Evolutionary conservation across 805 yeast species (phyloP).

Genomic region (Yarrowia yakushimensis): DNA sequence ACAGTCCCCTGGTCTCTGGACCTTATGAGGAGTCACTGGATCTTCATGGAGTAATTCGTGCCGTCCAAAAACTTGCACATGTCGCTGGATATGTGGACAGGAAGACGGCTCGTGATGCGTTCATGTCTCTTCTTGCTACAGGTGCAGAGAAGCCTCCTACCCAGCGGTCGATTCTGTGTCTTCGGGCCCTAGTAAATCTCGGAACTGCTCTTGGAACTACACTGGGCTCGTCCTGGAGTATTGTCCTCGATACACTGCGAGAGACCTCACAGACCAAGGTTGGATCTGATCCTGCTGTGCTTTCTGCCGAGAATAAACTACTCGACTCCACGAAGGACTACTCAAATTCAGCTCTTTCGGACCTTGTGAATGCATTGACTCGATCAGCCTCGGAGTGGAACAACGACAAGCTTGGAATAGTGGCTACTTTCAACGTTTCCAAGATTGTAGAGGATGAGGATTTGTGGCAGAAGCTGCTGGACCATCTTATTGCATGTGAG

Average conservation of each 20-base stretch:
- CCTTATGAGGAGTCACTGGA: slow-evolving; percentile 61
- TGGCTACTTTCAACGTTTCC: slow-evolving; percentile 1
- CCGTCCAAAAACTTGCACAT: slow-evolving; percentile 78
- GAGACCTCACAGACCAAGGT: slow-evolving; percentile 9
- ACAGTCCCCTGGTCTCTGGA: slow-evolving; percentile 55
- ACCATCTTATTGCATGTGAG: not conserved
- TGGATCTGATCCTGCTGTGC: slow-evolving; percentile 7
- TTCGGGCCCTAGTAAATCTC: slow-evolving; percentile 72
- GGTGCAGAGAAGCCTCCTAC: slow-evolving; percentile 27
- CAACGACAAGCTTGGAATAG: slow-evolving; percentile 11
- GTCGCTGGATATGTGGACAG: slow-evolving; percentile 73
- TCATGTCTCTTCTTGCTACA: slow-evolving; percentile 39
- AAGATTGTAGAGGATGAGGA: slow-evolving; percentile 12
- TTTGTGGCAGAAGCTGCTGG: slow-evolving; percentile 2
- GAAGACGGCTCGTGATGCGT: slow-evolving; percentile 54
- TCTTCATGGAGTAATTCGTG: slow-evolving; percentile 63
- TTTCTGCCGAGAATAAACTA: slow-evolving; percentile 44
- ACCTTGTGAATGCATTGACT: slow-evolving; percentile 43
- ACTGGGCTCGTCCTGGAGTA: slow-evolving; percentile 63
- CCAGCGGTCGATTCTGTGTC: slow-evolving; percentile 49
- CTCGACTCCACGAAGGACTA: slow-evolving; percentile 59
- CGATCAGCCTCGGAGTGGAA: slow-evolving; percentile 13
- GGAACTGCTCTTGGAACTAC: slow-evolving; percentile 80
- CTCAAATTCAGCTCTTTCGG: slow-evolving; percentile 48
- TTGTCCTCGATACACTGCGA: slow-evolving; percentile 51